Conservation (phyloP, 208 protist species). For the Jaenimonas drosophilae region DNA sequence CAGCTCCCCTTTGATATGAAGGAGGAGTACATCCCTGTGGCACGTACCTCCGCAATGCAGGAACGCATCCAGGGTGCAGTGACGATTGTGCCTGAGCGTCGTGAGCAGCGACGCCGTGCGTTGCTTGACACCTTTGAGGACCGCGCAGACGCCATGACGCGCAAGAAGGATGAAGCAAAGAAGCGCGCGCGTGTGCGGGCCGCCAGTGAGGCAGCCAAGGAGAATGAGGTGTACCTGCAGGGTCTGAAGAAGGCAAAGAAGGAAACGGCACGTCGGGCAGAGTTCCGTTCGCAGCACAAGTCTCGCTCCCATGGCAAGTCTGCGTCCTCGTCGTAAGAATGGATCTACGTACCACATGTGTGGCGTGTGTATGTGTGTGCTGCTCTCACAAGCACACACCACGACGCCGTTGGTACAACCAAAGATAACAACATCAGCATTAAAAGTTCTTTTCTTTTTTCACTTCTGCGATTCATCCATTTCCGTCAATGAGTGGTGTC, state of each 20-base stretch:
- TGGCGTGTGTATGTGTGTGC: conserved; percentile 3
- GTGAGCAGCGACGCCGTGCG: conserved; percentile 73
- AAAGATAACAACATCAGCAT: conserved; percentile 2
- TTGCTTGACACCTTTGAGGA: conserved; percentile 68
- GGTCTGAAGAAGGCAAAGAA: conserved; percentile 90
- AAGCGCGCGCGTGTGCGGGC: conserved; percentile 52
- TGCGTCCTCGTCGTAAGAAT: conserved; percentile 2
- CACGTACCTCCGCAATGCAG: conserved; percentile 37
- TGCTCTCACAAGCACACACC: too few species aligned
- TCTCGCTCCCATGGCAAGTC: conserved; percentile 55
- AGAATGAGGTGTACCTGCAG: conserved; percentile 68
- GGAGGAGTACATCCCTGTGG: conserved; percentile 84
- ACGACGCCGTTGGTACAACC: too few species aligned
- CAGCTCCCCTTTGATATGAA: conserved; percentile 85
- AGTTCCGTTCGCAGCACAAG: conserved; percentile 89
- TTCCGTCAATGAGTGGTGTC: too few species aligned
- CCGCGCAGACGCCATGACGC: conserved; percentile 55
- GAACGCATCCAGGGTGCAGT: conserved; percentile 62
- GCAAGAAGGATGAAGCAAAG: conserved; percentile 70
- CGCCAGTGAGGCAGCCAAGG: conserved; percentile 34
- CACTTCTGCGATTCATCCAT: too few species aligned
- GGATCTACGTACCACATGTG: conserved; percentile 2
- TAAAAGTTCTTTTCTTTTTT: conserved; percentile 1
- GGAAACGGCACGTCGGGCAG: conserved; percentile 72
- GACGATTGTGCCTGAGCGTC: conserved; percentile 63